Percentiles rank a stretch among this genome's conserved stretches.
Conservation (phyloP, 2,329 filamentous ascomycete genomes). For the Aurifilum marmelostoma region DNA sequence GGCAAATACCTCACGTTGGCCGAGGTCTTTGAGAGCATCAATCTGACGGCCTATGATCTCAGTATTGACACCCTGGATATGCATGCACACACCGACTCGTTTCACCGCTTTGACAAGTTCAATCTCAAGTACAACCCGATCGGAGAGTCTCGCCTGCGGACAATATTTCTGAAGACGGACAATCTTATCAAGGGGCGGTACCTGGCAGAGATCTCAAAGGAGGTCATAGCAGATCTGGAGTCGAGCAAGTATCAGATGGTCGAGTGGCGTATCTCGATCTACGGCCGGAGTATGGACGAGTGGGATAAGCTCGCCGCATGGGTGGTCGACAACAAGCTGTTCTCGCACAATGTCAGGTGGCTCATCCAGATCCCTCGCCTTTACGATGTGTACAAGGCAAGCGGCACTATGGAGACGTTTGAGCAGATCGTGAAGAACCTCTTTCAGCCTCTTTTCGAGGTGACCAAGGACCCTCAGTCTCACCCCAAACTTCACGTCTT, state of each 20-base stretch:
- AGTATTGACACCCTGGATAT: slow-evolving; percentile 99
- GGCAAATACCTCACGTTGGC: slow-evolving; percentile 87
- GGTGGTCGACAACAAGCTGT: slow-evolving; percentile 97
- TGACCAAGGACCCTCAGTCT: slow-evolving; percentile 81
- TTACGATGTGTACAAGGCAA: slow-evolving; percentile 94
- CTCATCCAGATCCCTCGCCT: slow-evolving; percentile 92
- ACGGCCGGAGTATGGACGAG: slow-evolving; percentile 87
- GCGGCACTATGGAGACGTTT: slow-evolving; percentile 82
- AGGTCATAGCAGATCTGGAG: slow-evolving; percentile 95
- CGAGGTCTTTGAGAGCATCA: slow-evolving; percentile 97
- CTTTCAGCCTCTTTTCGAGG: slow-evolving; percentile 93
- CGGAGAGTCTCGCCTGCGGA: slow-evolving; percentile 89
- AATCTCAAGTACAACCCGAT: slow-evolving; percentile 99
- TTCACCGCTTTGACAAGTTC: slow-evolving; percentile 99
- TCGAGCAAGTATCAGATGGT: slow-evolving; percentile 99
- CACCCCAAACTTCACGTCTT: slow-evolving; percentile 96
- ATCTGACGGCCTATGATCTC: slow-evolving; percentile 93
- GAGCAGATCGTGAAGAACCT: slow-evolving; percentile 90
- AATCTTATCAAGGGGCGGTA: slow-evolving; percentile 97
- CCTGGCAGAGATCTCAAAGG: slow-evolving; percentile 94
- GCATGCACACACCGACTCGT: slow-evolving; percentile 98
- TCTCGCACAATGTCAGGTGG: slow-evolving; percentile 97
- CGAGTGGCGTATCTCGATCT: slow-evolving; percentile 98
- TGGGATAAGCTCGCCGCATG: slow-evolving; percentile 98
- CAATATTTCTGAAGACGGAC: slow-evolving; percentile 99